Base-by-base conservation (phyloP, 768 basidiomycete species). In the Suillus discolor region DNA sequence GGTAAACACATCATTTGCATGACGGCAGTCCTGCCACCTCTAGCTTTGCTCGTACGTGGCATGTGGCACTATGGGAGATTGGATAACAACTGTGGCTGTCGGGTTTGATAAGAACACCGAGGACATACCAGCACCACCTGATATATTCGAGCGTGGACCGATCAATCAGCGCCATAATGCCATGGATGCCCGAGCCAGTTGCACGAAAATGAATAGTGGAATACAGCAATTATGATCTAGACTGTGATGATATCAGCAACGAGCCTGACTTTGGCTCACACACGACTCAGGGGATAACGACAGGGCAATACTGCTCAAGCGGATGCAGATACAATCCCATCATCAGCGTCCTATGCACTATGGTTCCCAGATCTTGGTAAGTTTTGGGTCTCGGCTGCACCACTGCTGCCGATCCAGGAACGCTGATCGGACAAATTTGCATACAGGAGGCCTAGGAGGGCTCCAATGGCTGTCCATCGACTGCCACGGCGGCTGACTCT, bases 371-470 rank as follows among this genome's bases (percentile, higher is more conserved):
- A 75, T 68, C n/a, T 60, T 66, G 41, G 71, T 70, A n/a, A 69
- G 70, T 61, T 73, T 78, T 41, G 77, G 82, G 68, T 85, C 85
- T 39, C 72, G 70, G 36, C 73, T 73, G 31, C 72, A 75, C 85
- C 85, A 86, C 55, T 85, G 83, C 60, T 78, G 70, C n/a, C 82
- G 79, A 67, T 84, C 84, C 2, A 80, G 74, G 72, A 85, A 86
- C 16, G 85, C 78, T 9, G 84, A 81, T 12, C 82, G 77, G 68
- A 84, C 85, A 9, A 84, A 81, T 7, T 80, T 78, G 38, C 73
- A 74, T n/a, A 70, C 63, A 23, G 25, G 41, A 6, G 41, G 70
- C 9, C 66, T 71, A 9, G 61, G 2, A 66, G 61, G 4, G n/a
- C 54, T 69, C 61, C 12, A 38, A 57, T 71, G 71, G 42, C 36